Evolutionary conservation across 2,329 filamentous ascomycete species (phyloP), one percentile per base, ranked within the genome.

Genomic region (Lizonia empirigonia): DNA sequence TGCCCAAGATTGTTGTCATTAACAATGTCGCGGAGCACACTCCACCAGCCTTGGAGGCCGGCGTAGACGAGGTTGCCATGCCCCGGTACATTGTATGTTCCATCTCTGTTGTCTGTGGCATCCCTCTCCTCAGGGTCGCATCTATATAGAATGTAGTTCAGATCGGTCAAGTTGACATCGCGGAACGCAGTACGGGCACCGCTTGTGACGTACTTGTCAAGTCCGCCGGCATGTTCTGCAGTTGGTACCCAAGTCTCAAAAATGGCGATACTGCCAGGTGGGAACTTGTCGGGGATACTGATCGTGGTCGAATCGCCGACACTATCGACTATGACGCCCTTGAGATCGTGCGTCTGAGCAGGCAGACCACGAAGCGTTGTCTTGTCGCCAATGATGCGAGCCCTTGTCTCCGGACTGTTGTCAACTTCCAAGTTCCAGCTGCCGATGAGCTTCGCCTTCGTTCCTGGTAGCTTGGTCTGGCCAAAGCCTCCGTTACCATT

Each of bases 1-100:
- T 99, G 94, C 0, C 90, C 94, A 7, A 99, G 83, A 68, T 97
- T 86, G 71, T 99, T 99, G 58, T 94, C 86, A 41, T 82, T 83
- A 62, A 97, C 89, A 55, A 99, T 88, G 50, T 89, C 81, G 63
- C 91, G 87, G 33, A 99, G 77, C 1, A 96, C 79, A 70, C 91
- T 97, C 91, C 93, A 96, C 93, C 94, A 99, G 29, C 95, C 95
- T 72, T 99, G 94, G n/a, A 99, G 81, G 54, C 94, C 94, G 53
- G 93, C 93, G 72, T 97, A 99, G 2, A 97, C 90, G 33, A 97
- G 82, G 52, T 88, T 85, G 2, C 92, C 93, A 67, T 91, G 80
- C 1, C 87, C 86, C 1, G 94, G 94, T 58, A 99, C 88, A 44
- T 86, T 83, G 75, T 97, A 99, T 7, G 87, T 86, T n/a, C 94